These are phyloP conservation scores for Lipomyces sp. DNA, from an alignment of 805 yeast species.

Conservation along the genomic window DNA sequence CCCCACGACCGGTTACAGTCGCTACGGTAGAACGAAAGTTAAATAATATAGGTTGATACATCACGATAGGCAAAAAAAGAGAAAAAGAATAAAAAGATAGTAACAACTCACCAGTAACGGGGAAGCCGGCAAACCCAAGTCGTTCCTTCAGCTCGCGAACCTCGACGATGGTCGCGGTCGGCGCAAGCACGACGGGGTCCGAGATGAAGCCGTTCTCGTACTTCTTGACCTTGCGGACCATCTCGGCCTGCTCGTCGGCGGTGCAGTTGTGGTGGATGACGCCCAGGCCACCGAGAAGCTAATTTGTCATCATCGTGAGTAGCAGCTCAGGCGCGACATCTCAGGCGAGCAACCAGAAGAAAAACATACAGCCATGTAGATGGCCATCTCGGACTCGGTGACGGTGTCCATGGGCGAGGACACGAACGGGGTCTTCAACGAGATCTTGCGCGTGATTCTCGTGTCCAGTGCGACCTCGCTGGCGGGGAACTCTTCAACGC, in stretches of 20 bases:
- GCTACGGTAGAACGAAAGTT: slow-evolving; percentile 99
- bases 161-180: slow-evolving; percentile 73
- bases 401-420: slow-evolving; percentile 99
- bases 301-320: not conserved
- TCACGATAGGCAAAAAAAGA: slow-evolving; percentile 14
- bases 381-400: slow-evolving; percentile 96
- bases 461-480: slow-evolving; percentile 74
- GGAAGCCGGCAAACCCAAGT: slow-evolving; percentile 95
- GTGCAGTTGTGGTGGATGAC: slow-evolving; percentile 96
- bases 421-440: slow-evolving; percentile 89
- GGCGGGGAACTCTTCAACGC: slow-evolving; percentile 62
- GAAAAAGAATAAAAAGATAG: slow-evolving; percentile 4
- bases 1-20: slow-evolving; percentile 32
- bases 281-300: slow-evolving; percentile 95
- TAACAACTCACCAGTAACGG: slow-evolving; percentile 88
- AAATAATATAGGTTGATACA: slow-evolving; percentile 41
- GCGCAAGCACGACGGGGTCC: slow-evolving; percentile 84
- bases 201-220: slow-evolving; percentile 96
- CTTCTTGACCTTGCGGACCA: slow-evolving; percentile 95
- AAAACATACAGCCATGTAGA: slow-evolving; percentile 71
- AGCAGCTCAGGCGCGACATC: too few species aligned
- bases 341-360: not conserved
- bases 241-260: slow-evolving; percentile 95
- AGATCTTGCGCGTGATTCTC: slow-evolving; percentile 84
- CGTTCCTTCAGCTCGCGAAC: slow-evolving; percentile 64